A percentile compares a stretch with the other conserved stretches of the same genome.
Conservation (phyloP, 192 early-diverging fungal genomes). For the Dispira parvispora region DNA sequence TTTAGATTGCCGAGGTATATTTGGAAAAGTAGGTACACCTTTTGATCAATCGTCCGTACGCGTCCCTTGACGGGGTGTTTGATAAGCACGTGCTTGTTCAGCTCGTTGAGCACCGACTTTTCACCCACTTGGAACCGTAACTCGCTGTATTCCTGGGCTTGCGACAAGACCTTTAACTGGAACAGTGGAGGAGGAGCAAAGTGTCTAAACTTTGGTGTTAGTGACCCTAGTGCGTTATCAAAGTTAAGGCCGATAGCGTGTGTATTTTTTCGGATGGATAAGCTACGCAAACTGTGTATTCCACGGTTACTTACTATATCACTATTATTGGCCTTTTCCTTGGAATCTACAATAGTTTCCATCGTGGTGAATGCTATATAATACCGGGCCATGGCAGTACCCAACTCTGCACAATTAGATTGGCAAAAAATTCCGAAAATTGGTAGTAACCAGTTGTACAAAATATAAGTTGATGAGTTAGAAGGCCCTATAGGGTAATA, state of each 20-base stretch:
- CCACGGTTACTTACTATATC: not conserved
- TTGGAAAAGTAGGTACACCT: constrained; percentile 8
- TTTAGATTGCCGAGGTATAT: not conserved
- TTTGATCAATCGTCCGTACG: constrained; percentile 1
- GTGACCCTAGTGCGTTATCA: not conserved
- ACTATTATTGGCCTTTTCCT: not conserved
- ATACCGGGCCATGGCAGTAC: constrained; percentile 7
- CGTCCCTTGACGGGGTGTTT: not conserved
- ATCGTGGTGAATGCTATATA: not conserved
- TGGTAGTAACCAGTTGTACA: too few species aligned
- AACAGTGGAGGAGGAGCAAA: not conserved
- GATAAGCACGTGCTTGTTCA: not conserved
- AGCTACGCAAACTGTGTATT: not conserved
- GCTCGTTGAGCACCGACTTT: not conserved
- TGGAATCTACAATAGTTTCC: not conserved
- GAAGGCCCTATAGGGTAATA: too few species aligned
- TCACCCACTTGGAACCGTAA: constrained; percentile 4
- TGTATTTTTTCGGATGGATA: not conserved
- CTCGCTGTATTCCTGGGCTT: not conserved
- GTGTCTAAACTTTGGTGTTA: not conserved
- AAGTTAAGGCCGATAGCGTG: not conserved
- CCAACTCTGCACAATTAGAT: not conserved
- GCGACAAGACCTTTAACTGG: not conserved
- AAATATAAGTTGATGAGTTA: too few species aligned
- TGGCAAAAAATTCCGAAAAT: too few species aligned